Evolutionary conservation across 176 grass and related monocot genomes (phyloP).

Genomic region (Bothriochloa decipiens): DNA sequence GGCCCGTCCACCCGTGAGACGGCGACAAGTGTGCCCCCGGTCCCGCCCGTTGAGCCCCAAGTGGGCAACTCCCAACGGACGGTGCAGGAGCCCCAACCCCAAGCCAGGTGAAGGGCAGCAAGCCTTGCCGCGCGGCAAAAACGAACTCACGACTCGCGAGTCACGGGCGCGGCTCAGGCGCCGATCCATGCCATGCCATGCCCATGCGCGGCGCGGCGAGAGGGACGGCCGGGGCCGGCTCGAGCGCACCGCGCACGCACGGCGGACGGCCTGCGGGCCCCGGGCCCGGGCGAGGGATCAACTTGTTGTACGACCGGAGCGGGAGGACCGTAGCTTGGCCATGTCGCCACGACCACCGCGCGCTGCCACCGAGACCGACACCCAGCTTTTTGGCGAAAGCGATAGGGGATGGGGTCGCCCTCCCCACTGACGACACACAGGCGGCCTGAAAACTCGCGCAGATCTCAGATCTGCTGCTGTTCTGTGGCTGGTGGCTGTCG

Average conservation of each 20-base stretch:
- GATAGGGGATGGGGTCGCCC: background rate
- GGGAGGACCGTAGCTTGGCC: background rate
- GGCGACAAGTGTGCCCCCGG: constrained; percentile 46
- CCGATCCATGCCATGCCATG: no score
- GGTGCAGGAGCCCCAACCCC: background rate
- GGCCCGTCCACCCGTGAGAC: background rate
- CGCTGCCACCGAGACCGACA: constrained; percentile 17
- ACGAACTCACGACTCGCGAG: background rate
- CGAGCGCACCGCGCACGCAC: background rate
- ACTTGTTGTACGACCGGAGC: constrained; percentile 10
- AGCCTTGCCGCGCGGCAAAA: no score
- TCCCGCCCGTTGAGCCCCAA: background rate
- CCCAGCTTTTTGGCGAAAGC: constrained; percentile 47
- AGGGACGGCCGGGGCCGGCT: background rate
- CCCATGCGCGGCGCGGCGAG: no score
- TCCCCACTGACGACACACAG: background rate
- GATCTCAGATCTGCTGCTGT: constrained; percentile 50
- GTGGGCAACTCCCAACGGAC: background rate
- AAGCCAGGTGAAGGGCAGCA: no score
- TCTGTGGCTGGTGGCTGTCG: background rate
- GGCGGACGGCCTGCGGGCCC: background rate
- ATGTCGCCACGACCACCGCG: background rate
- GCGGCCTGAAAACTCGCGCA: background rate
- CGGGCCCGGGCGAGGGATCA: background rate
- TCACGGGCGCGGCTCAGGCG: background rate